A percentile compares a stretch with the other conserved stretches of the same genome.
Evolutionary conservation across 2,329 filamentous ascomycete species (phyloP).

Genomic region (Aspergillus pseudoviridinutans): DNA sequence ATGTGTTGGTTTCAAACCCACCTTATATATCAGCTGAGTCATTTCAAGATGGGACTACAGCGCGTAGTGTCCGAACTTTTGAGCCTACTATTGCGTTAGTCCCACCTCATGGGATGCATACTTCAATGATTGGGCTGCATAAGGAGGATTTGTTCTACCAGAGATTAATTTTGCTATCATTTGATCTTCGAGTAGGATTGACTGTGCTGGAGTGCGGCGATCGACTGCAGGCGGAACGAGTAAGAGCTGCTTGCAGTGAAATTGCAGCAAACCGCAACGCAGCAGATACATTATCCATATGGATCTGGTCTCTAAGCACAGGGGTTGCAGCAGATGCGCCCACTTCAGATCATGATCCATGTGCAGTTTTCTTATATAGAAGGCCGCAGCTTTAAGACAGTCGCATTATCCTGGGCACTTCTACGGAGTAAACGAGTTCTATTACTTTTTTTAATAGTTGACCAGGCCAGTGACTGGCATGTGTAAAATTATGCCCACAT

Average conservation of each 20-base stretch:
- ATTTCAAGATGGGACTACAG: slow-evolving; percentile 58
- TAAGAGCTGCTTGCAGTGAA: slow-evolving; percentile 18
- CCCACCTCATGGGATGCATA: slow-evolving; percentile 36
- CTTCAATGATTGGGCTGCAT: background rate
- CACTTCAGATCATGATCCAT: background rate
- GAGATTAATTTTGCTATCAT: slow-evolving; percentile 25
- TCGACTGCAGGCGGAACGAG: slow-evolving; percentile 28
- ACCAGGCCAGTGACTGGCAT: no score
- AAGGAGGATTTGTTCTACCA: slow-evolving; percentile 36
- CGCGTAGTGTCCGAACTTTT: slow-evolving; percentile 71
- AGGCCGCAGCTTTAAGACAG: background rate
- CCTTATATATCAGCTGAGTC: slow-evolving; percentile 74
- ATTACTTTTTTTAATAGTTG: no score
- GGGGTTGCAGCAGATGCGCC: background rate
- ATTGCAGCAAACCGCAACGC: background rate
- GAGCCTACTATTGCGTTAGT: slow-evolving; percentile 82
- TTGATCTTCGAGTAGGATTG: slow-evolving; percentile 21
- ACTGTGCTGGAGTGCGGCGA: slow-evolving; percentile 38
- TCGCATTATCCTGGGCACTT: no score
- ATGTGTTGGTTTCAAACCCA: slow-evolving; percentile 81
- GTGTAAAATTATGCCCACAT: no score
- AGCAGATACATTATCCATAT: background rate
- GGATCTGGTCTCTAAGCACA: background rate
- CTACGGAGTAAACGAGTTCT: no score
- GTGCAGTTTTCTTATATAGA: background rate